Evolutionary conservation across 768 basidiomycete species (phyloP), one percentile per base, ranked within the genome.

Genomic region (Tylopilus cervinicoccineus): DNA sequence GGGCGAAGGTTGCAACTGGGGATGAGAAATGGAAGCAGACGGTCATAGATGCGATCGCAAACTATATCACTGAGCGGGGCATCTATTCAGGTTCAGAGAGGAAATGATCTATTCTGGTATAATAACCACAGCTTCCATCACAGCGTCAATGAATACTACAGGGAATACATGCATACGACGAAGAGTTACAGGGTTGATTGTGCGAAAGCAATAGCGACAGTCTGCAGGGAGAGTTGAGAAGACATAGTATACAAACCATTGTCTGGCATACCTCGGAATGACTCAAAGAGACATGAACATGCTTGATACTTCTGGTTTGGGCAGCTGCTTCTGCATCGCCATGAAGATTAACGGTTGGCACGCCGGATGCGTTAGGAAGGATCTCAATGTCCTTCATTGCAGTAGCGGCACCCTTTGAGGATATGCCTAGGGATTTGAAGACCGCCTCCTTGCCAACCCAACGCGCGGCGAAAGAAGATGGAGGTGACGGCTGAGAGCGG

Each of bases 361-460:
- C 88, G 22, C 94, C 94, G n/a, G 76, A 74, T 36, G 75, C 73
- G 61, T 85, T 79, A 38, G 88, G 84, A 50, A 95, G 74, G 59
- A 98, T 93, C 69, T 98, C 96, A 51, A 99, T 98, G 55, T 98
- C 94, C 70, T 89, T 89, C 86, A 98, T 86, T n/a, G 86, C 76
- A 16, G 96, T 94, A 6, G 81, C 89, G 11, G 94, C 95, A 32
- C 96, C 96, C 69, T 91, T 88, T 4, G 90, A 93, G 17, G 84
- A 72, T 37, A 93, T 86, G 19, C 91, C 88, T 2, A 99, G 78
- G 5, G 93, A 88, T 73, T 98, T 98, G 84, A 98, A 97, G 45
- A 88, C 83, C 3, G 94, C 95, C 68, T 98, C 96, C 71, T 98
- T 99, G 43, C 92, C 95, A 24, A 81, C 89, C 95, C 96, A 99